Conservation (phyloP, 352 stramenopile species). For the Globisporangium splendens region DNA sequence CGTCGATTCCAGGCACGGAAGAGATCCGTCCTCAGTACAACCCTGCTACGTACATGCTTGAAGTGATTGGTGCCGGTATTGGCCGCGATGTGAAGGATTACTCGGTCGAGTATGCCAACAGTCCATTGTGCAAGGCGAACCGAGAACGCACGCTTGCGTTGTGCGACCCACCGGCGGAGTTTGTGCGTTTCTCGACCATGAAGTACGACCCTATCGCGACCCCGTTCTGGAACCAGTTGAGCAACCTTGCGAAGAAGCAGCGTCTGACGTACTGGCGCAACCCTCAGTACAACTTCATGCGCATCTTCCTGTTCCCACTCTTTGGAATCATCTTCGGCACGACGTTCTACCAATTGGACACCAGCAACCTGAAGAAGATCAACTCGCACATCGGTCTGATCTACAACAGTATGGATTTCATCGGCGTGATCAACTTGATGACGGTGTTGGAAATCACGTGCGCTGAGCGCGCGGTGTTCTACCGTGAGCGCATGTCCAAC, state of each 20-base stretch:
- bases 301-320: no score
- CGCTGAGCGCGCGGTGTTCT: constrained; percentile 47
- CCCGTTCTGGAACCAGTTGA: no score
- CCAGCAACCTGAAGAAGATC: constrained; percentile 46
- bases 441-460: constrained; percentile 48
- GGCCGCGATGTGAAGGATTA: constrained; percentile 18
- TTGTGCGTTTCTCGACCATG: not conserved
- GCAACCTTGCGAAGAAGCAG: no score
- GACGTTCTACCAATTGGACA: not conserved
- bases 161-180: not conserved
- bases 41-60: constrained; percentile 83
- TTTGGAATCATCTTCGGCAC: no score
- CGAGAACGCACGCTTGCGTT: constrained; percentile 23
- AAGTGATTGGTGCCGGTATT: constrained; percentile 63
- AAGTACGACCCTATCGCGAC: no score
- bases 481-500: constrained; percentile 55
- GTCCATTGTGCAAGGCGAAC: no score
- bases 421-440: constrained; percentile 56
- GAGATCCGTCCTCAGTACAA: constrained; percentile 78
- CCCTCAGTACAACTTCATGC: no score
- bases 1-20: constrained; percentile 63
- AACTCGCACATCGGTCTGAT: constrained; percentile 70
- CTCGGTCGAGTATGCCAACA: no score
- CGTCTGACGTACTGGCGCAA: no score
- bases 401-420: constrained; percentile 74